Percentiles rank a stretch among this genome's conserved stretches.
These are phyloP conservation scores for Leishmania amazonensis DNA, from an alignment of 208 protist genomes.

Conservation along the genomic window DNA sequence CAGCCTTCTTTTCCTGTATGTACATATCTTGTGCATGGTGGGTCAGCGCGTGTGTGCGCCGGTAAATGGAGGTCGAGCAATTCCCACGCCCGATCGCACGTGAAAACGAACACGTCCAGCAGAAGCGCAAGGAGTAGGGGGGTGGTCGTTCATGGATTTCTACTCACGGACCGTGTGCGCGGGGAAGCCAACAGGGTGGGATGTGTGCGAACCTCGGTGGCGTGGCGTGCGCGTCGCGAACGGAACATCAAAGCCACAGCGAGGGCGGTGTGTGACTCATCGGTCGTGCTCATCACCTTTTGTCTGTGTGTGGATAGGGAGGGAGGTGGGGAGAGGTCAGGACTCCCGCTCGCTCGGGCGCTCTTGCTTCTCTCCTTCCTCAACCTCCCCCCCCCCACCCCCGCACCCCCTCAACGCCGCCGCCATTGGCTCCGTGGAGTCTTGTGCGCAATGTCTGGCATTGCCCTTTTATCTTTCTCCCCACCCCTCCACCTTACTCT, in stretches of 20 bases:
- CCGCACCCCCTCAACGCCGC: background rate
- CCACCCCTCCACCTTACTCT: background rate
- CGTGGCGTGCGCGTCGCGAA: background rate
- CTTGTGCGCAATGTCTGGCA: background rate
- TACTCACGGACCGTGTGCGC: background rate
- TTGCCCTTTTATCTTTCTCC: background rate
- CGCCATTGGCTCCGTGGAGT: background rate
- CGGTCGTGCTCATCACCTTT: background rate
- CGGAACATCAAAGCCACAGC: background rate
- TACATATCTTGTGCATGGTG: too few species aligned
- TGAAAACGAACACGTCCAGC: background rate
- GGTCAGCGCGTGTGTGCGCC: background rate
- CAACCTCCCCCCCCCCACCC: background rate
- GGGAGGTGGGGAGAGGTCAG: background rate
- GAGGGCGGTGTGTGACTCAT: background rate
- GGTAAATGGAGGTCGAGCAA: background rate
- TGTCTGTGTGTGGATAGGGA: background rate
- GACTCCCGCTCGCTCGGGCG: background rate
- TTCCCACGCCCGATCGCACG: background rate
- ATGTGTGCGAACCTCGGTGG: too few species aligned
- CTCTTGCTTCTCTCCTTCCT: background rate
- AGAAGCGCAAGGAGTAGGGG: too few species aligned
- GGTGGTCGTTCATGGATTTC: background rate
- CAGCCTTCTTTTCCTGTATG: too few species aligned
- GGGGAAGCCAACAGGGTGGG: too few species aligned